A percentile compares a stretch with the other conserved stretches of the same genome.
Conservation (phyloP, 805 yeast species). For the Scheffersomyces stipitis region DNA sequence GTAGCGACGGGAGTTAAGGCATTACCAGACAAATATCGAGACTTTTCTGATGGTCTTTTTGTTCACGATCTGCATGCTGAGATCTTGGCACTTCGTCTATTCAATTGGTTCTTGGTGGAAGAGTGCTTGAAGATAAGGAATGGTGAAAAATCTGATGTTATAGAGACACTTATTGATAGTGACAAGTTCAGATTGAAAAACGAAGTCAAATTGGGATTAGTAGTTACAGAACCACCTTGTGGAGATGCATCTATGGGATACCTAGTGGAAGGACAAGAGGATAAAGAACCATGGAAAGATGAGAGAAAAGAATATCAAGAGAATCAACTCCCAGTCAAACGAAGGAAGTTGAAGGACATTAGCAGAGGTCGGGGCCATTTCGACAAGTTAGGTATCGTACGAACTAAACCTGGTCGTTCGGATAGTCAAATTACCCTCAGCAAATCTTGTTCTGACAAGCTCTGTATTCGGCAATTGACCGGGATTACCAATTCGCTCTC, state of each 20-base stretch:
- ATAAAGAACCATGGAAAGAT: conserved; percentile 21
- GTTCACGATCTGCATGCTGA: conserved; percentile 94
- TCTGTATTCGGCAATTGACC: conserved; percentile 59
- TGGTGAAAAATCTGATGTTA: conserved; percentile 9
- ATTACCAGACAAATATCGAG: conserved; percentile 52
- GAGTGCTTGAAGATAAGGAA: conserved; percentile 35
- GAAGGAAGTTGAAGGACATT: conserved; percentile 13
- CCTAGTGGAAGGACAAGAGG: conserved; percentile 11
- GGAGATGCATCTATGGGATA: conserved; percentile 79
- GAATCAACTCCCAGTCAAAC: conserved; percentile 5
- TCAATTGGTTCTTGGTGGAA: conserved; percentile 59
- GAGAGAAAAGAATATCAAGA: conserved; percentile 6
- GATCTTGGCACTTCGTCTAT: conserved; percentile 65
- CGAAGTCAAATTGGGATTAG: conserved; percentile 52
- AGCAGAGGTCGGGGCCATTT: conserved; percentile 66
- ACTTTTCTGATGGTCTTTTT: conserved; percentile 53
- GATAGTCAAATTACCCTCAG: conserved; percentile 74
- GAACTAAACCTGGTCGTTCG: conserved; percentile 90
- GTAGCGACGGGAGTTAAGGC: conserved; percentile 85
- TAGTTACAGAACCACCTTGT: conserved; percentile 79
- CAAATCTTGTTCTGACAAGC: conserved; percentile 88
- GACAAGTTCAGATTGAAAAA: conserved; percentile 29
- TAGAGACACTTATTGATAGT: conserved; percentile 12
- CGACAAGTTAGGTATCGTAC: conserved; percentile 57
- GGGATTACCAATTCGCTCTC: conserved; percentile 54